Percentiles rank a stretch among this genome's conserved stretches.
Conservation (phyloP, 2,329 filamentous ascomycete species). For the Akanthomyces lecanii region DNA sequence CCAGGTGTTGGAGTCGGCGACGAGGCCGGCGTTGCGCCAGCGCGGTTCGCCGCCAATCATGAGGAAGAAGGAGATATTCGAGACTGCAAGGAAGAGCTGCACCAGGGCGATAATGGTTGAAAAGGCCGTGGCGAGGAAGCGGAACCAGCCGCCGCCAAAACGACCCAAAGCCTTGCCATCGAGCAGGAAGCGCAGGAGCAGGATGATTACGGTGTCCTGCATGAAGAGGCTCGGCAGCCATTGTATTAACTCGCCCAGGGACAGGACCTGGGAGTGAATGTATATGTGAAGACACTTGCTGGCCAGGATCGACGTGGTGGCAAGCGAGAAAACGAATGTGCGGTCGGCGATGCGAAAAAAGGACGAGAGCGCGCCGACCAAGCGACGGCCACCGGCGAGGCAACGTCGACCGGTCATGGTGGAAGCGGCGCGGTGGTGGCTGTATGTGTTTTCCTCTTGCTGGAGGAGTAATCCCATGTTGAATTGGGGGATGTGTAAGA, state of each 20-base stretch:
- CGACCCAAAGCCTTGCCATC: constrained; percentile 7
- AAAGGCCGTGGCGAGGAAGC: constrained; percentile 7
- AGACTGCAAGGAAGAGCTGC: constrained; percentile 22
- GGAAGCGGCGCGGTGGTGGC: neutral
- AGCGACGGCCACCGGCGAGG: neutral
- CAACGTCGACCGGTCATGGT: constrained; percentile 9
- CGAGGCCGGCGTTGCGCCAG: constrained; percentile 31
- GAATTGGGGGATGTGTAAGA: neutral
- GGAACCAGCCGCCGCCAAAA: constrained; percentile 14
- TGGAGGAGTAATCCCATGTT: constrained; percentile 13
- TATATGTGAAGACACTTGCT: constrained; percentile 18
- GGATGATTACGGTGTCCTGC: constrained; percentile 15
- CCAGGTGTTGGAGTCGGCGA: constrained; percentile 29
- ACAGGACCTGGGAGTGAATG: constrained; percentile 15
- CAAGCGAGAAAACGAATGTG: constrained; percentile 15
- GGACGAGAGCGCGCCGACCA: neutral
- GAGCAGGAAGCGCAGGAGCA: constrained; percentile 17
- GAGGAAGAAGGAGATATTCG: constrained; percentile 26
- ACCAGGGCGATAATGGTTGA: neutral
- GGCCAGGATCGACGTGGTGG: constrained; percentile 12
- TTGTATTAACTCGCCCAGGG: constrained; percentile 6
- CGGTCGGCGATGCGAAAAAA: constrained; percentile 16
- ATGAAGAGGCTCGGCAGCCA: constrained; percentile 16
- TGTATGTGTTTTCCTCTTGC: neutral
- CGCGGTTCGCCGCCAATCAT: constrained; percentile 32